Conservation (phyloP, 2,329 filamentous ascomycete species). For the Curvularia hawaiiensis region DNA sequence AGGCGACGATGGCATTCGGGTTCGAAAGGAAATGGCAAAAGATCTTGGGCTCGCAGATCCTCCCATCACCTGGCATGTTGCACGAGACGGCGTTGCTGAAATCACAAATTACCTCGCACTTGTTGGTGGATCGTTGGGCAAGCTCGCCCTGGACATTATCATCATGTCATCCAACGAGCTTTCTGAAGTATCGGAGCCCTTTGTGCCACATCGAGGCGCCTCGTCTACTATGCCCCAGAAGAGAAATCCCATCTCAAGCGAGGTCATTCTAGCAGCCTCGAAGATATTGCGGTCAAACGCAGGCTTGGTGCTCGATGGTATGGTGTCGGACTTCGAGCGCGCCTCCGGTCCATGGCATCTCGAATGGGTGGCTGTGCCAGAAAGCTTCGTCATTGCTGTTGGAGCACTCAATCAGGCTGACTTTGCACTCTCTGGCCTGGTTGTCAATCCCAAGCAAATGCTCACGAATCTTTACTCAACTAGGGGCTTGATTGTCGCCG, state of each 20-base stretch:
- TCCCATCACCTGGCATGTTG: conserved; percentile 63
- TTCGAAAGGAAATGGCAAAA: conserved; percentile 56
- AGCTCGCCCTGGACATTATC: conserved; percentile 62
- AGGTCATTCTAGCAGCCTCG: conserved; percentile 60
- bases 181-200: conserved; percentile 60
- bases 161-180: conserved; percentile 64
- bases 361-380: conserved; percentile 62
- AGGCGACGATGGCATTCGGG: conserved; percentile 54
- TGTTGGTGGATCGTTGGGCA: conserved; percentile 59
- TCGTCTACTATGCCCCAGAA: conserved; percentile 52
- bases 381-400: conserved; percentile 59
- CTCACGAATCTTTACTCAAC: conserved; percentile 58
- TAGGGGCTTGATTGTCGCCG: conserved; percentile 60
- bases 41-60: conserved; percentile 57
- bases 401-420: conserved; percentile 60
- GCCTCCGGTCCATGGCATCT: conserved; percentile 65
- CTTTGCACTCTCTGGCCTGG: conserved; percentile 58
- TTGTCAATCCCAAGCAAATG: conserved; percentile 58
- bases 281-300: conserved; percentile 61
- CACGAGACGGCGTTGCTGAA: conserved; percentile 60
- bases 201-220: conserved; percentile 43
- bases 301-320: conserved; percentile 58
- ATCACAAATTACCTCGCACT: conserved; percentile 60
- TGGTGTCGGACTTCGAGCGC: conserved; percentile 64
- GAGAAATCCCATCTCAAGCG: conserved; percentile 63